Base-by-base conservation (phyloP, 495 filamentous ascomycete species). In the Cudoniella acicularis region DNA sequence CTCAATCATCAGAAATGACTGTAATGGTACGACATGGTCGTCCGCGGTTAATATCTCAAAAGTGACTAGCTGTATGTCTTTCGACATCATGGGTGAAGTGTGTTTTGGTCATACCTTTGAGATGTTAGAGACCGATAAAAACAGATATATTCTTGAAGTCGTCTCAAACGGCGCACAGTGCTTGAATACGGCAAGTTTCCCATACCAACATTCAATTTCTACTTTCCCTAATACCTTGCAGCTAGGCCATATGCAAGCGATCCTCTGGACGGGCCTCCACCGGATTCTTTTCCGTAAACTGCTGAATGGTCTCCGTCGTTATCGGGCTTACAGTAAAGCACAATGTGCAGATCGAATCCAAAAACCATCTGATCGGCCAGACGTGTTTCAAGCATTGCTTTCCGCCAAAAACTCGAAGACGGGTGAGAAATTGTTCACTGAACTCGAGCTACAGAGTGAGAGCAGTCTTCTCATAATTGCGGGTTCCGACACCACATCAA, bases 51-150 rank as follows among this genome's bases (percentile, higher is more conserved):
- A 87, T 67, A 79, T 86, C 71, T 74, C 82, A 0, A 72, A 82
- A 56, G 86, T 82, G 77, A 77, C 77, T 53, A 86, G 81, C 65
- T 88, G 80, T 70, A 76, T 86, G 3, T 79, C 80, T 54, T 89
- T 87, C 73, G 87, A 90, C 56, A 81, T 88, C 26, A 82, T 90
- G 69, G 87, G 85, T 2, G 82, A 87, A 25, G 62, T 90, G n/a
- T 77, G 76, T 55, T 90, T 89, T 62, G 84, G 83, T n/a, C 86
- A 88, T 67, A 76, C 83, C 16, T 88, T 88, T 68, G 75, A 81
- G 47, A 87, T 88, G 85, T 73, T 92, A 49, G 77, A 84, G 52
- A 72, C 66, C 10, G 77, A 71, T 10, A 75, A 80, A 53, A 83
- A 82, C 65, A 77, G 85, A 16, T 82, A 78, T 59, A 4, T 36